A percentile compares a stretch with the other conserved stretches of the same genome.
phyloP scores from a whole-genome alignment of 78 protist genomes.

The Creolimax fragrantissima region DNA sequence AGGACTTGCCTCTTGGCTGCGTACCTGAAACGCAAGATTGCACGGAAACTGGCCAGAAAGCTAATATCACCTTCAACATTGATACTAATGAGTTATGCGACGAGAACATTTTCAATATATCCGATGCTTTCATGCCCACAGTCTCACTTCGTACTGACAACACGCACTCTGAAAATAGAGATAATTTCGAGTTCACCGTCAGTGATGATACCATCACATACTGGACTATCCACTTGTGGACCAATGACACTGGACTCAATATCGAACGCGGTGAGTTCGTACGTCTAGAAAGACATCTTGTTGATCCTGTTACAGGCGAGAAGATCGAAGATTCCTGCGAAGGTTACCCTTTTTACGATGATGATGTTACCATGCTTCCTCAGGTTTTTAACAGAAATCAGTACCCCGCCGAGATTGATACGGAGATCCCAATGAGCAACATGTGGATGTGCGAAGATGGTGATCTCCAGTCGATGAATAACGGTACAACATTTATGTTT shows the following conservation, averaged over 20 bases:
- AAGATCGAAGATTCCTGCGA: not conserved
- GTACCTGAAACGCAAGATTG: not conserved
- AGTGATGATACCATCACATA: not conserved
- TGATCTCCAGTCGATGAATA: not conserved
- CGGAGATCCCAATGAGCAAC: not conserved
- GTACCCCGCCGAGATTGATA: not conserved
- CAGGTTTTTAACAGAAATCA: not conserved
- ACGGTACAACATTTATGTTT: not conserved
- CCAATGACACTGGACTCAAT: not conserved
- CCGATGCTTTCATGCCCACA: not conserved
- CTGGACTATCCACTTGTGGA: slow-evolving; percentile 1
- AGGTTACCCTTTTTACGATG: not conserved
- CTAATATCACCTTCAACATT: not conserved
- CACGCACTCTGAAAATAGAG: not conserved
- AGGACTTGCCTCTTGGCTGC: not conserved
- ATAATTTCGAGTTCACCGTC: not conserved
- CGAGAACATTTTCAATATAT: not conserved
- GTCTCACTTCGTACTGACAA: not conserved
- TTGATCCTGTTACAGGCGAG: not conserved
- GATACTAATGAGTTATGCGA: not conserved
- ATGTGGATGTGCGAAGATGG: not conserved
- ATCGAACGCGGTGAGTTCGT: not conserved
- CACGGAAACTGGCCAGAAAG: not conserved
- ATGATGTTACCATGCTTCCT: not conserved
- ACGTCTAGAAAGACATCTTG: not conserved